Percentiles rank a stretch among this genome's conserved stretches.
Evolutionary conservation across 768 basidiomycete species (phyloP).

Genomic region (button mushroom (Agaricus bisporus)): DNA sequence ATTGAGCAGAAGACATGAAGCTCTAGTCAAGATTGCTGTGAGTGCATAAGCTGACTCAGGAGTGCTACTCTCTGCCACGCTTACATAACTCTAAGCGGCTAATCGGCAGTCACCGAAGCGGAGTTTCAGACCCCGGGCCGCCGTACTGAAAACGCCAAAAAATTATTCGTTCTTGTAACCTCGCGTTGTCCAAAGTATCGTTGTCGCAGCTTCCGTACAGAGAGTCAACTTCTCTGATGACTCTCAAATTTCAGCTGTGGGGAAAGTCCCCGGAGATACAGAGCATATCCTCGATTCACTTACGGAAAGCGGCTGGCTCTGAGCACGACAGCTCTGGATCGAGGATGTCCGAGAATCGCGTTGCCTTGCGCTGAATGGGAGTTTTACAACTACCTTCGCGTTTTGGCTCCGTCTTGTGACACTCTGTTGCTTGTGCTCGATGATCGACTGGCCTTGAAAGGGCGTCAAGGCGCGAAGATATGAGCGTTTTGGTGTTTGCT

Average conservation of each 20-base stretch:
- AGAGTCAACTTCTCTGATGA: slow-evolving; percentile 29
- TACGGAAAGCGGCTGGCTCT: slow-evolving; percentile 69
- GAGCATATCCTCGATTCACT: slow-evolving; percentile 51
- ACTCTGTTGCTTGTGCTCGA: slow-evolving; percentile 47
- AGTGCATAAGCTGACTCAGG: not conserved
- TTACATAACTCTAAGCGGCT: slow-evolving; percentile 1
- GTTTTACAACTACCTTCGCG: slow-evolving; percentile 13
- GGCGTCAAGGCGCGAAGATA: slow-evolving; percentile 58
- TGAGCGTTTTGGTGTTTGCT: slow-evolving; percentile 54
- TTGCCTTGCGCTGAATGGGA: slow-evolving; percentile 21
- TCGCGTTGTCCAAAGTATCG: slow-evolving; percentile 73
- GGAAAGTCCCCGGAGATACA: slow-evolving; percentile 93
- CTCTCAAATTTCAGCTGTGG: slow-evolving; percentile 61
- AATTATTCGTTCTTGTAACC: slow-evolving; percentile 20
- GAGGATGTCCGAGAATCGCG: slow-evolving; percentile 44
- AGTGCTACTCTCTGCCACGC: not conserved
- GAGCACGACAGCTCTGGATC: slow-evolving; percentile 60
- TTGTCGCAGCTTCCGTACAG: slow-evolving; percentile 79
- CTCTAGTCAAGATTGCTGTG: slow-evolving; percentile 4
- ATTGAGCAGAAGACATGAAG: slow-evolving; percentile 15
- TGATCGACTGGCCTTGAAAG: slow-evolving; percentile 29
- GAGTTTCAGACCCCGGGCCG: slow-evolving; percentile 17
- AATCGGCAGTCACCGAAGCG: slow-evolving; percentile 2
- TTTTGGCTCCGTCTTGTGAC: slow-evolving; percentile 41
- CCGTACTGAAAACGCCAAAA: slow-evolving; percentile 10